phyloP scores from a whole-genome alignment of 495 filamentous ascomycete species.

The Letharia columbiana region DNA sequence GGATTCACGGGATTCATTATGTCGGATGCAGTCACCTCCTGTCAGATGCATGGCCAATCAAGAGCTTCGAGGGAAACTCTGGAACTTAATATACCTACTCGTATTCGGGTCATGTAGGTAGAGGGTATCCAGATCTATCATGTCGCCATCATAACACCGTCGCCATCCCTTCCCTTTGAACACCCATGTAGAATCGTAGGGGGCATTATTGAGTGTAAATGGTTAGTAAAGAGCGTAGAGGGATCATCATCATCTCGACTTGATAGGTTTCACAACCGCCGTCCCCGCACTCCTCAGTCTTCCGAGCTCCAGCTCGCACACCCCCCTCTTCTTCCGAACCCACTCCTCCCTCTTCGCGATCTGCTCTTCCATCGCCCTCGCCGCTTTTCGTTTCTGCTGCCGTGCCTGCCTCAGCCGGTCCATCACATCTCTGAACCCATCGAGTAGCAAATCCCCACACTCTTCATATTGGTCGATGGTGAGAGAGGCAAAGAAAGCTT shows the following conservation, averaged over 20 bases:
- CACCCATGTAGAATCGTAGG: neutral
- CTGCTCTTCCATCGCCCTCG: constrained; percentile 62
- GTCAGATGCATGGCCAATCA: neutral
- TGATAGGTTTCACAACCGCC: constrained; percentile 22
- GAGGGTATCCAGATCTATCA: neutral
- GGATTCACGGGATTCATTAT: neutral
- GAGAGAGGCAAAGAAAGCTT: constrained; percentile 53
- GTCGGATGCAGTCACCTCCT: neutral
- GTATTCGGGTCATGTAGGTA: neutral
- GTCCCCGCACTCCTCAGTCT: constrained; percentile 19
- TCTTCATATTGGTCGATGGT: constrained; percentile 70
- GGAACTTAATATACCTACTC: too few relatives aligned
- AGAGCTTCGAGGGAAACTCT: too few relatives aligned
- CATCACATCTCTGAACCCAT: constrained; percentile 56
- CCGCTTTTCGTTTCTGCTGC: constrained; percentile 55
- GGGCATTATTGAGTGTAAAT: neutral
- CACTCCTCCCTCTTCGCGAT: constrained; percentile 44
- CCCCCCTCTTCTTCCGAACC: constrained; percentile 22
- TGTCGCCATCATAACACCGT: neutral
- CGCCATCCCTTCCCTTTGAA: neutral
- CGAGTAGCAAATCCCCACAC: constrained; percentile 73
- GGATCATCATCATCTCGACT: constrained; percentile 6
- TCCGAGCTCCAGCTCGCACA: constrained; percentile 22
- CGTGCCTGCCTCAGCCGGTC: constrained; percentile 55
- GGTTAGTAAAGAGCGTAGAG: neutral